These are phyloP conservation scores for Globomyces pollinis-pini DNA, from an alignment of 192 early-diverging fungal species.

Conservation along the genomic window DNA sequence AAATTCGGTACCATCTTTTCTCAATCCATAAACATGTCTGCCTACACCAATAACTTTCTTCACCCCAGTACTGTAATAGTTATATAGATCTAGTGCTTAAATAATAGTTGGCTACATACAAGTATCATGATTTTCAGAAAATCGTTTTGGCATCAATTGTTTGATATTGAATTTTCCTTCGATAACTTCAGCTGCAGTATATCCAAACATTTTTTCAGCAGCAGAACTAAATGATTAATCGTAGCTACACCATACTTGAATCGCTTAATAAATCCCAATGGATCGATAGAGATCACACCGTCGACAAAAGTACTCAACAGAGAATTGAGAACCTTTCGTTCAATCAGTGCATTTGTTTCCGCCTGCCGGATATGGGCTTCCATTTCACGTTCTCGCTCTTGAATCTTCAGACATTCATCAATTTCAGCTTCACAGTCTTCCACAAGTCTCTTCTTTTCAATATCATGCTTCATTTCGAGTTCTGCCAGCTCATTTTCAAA, in stretches of 20 bases:
- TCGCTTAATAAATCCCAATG: constrained; percentile 16
- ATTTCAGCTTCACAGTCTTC: constrained; percentile 17
- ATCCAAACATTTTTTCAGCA: constrained; percentile 29
- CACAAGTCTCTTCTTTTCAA: constrained; percentile 12
- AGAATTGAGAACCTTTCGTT: constrained; percentile 24
- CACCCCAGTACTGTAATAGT: constrained; percentile 23
- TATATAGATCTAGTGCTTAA: not conserved
- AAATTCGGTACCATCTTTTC: constrained; percentile 26
- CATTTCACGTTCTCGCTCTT: constrained; percentile 30
- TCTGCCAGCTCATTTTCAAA: not conserved
- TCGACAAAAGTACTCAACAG: constrained; percentile 26
- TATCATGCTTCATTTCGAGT: constrained; percentile 14
- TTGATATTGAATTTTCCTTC: constrained; percentile 24
- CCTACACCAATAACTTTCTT: constrained; percentile 21
- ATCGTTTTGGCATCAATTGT: constrained; percentile 20
- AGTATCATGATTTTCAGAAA: constrained; percentile 16
- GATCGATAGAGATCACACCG: constrained; percentile 32
- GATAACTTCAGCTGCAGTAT: constrained; percentile 18
- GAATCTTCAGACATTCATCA: constrained; percentile 7
- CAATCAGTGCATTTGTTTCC: constrained; percentile 25
- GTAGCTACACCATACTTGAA: constrained; percentile 11
- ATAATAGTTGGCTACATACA: constrained; percentile 5
- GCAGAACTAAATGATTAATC: constrained; percentile 13
- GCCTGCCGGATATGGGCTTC: constrained; percentile 25
- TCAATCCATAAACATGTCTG: constrained; percentile 11